phyloP scores from a whole-genome alignment of 163 green algal species.

The Scenedesmus sp. region DNA sequence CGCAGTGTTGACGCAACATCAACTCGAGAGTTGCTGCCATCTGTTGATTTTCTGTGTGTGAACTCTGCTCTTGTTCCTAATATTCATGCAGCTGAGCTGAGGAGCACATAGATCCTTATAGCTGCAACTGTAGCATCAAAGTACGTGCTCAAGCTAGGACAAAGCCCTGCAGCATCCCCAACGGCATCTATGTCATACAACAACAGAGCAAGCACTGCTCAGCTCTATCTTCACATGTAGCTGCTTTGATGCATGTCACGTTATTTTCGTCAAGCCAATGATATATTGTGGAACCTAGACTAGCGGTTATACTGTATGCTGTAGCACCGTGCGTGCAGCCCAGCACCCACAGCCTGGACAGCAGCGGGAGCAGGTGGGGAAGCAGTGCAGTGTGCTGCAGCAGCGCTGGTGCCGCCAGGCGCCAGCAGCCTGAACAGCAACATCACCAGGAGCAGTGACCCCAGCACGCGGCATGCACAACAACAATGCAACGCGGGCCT shows the following conservation, averaged over 20 bases:
- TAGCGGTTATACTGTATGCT: too few species aligned
- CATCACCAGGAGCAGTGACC: background rate
- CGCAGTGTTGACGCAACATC: background rate
- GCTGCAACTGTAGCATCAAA: background rate
- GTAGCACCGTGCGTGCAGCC: too few species aligned
- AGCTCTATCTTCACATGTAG: background rate
- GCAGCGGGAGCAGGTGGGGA: too few species aligned
- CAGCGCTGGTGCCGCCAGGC: background rate
- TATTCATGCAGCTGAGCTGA: background rate
- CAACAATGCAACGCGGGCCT: conserved; percentile 21
- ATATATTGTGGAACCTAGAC: too few species aligned
- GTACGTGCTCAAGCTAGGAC: background rate
- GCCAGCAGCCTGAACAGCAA: background rate
- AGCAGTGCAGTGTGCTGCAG: background rate
- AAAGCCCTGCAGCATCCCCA: background rate
- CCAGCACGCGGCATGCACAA: conserved; percentile 10
- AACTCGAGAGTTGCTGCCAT: background rate
- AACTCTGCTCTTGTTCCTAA: background rate
- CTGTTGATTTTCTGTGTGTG: background rate
- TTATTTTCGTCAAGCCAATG: too few species aligned
- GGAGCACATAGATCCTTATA: background rate
- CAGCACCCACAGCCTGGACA: too few species aligned
- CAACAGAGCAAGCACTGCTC: background rate
- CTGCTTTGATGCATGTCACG: too few species aligned
- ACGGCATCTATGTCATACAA: background rate